Conservation (phyloP, 164 flowering plant species). For the Magnolia kwangsiensis region DNA sequence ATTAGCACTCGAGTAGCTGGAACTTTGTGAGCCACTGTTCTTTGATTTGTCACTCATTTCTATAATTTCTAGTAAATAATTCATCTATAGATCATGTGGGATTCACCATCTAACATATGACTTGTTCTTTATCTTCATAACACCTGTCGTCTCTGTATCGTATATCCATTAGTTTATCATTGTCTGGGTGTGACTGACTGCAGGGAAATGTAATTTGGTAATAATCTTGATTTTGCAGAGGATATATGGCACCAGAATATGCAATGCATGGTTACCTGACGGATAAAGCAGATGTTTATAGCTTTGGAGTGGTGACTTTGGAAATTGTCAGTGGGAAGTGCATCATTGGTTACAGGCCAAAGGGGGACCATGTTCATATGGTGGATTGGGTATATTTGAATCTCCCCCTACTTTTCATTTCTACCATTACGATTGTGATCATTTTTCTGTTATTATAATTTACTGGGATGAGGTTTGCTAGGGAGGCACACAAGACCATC, state of each 20-base stretch:
- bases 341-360: conserved; percentile 10
- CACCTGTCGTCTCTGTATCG: too few species aligned
- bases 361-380: conserved; percentile 8
- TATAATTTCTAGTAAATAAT: too few species aligned
- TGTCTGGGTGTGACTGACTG: background rate
- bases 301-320: conserved; percentile 73
- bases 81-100: too few species aligned
- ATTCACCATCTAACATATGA: too few species aligned
- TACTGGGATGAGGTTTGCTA: too few species aligned
- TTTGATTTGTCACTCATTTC: background rate
- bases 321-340: conserved; percentile 27
- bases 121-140: too few species aligned
- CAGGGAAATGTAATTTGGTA: too few species aligned
- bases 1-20: conserved; percentile 16
- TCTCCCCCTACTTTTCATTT: too few species aligned
- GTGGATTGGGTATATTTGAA: conserved; percentile 11
- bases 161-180: background rate
- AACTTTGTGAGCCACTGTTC: conserved; percentile 10
- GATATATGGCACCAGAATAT: conserved; percentile 50
- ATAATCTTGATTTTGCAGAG: conserved; percentile 5
- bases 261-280: conserved; percentile 79
- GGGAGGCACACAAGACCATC: too few species aligned
- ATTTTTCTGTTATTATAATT: too few species aligned
- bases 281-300: conserved; percentile 65
- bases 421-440: too few species aligned